A percentile compares a stretch with the other conserved stretches of the same genome.
phyloP scores from a whole-genome alignment of 148 eudicot genomes.

The Vaccinium myrtillus region DNA sequence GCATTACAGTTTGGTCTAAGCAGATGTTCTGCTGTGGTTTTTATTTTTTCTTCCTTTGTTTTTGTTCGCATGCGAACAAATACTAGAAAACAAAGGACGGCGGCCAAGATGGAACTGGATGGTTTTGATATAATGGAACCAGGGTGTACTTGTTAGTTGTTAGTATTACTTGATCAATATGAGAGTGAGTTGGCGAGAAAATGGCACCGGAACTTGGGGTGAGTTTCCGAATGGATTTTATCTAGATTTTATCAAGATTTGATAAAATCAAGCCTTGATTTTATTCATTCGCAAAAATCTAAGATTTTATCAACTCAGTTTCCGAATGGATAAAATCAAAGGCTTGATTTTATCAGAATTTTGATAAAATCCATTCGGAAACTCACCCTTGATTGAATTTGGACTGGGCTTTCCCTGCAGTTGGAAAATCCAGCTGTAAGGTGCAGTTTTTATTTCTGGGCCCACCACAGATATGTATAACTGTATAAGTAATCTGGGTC shows the following conservation, averaged over 20 bases:
- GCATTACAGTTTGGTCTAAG: constrained; percentile 18
- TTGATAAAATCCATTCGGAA: no score
- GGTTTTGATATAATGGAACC: not conserved
- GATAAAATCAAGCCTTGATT: no score
- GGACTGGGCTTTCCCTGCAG: not conserved
- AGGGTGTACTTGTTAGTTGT: no score
- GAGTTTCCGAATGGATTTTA: no score
- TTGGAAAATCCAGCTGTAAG: not conserved
- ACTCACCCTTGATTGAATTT: not conserved
- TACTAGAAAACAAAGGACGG: not conserved
- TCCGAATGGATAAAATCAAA: no score
- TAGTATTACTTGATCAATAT: not conserved
- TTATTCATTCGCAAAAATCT: no score
- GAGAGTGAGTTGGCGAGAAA: not conserved
- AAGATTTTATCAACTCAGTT: no score
- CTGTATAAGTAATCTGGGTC: not conserved
- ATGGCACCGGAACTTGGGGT: no score
- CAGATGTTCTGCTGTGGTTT: constrained; percentile 26
- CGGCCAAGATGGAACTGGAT: not conserved
- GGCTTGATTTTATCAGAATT: no score
- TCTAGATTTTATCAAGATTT: no score
- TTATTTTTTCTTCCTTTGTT: not conserved
- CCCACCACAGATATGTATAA: not conserved
- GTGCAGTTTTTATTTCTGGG: not conserved
- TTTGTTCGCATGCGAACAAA: not conserved